Evolutionary conservation across 371 early-diverging fungal genomes (phyloP), one percentile per base, ranked within the genome.

Genomic region (Actinomortierella ambigua): DNA sequence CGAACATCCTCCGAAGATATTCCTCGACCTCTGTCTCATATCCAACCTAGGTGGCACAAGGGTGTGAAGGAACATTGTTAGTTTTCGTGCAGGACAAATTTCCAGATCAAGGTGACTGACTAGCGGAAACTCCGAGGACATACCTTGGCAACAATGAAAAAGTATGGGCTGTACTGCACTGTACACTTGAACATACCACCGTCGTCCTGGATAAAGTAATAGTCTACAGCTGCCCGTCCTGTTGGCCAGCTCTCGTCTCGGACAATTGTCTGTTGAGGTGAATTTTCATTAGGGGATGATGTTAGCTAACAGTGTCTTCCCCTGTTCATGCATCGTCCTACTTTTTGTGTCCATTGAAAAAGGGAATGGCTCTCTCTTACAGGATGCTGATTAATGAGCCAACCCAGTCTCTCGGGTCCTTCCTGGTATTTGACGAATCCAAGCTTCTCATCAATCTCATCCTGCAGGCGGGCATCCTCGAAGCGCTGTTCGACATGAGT

Each of bases 311-410:
- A n/a, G n/a, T n/a, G n/a, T n/a, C n/a, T n/a, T n/a, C n/a, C n/a
- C n/a, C n/a, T n/a, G n/a, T n/a, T n/a, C n/a, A n/a, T n/a, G n/a
- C n/a, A n/a, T n/a, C n/a, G n/a, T n/a, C n/a, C n/a, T n/a, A 39
- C 34, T 28, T 9, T 8, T 26, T 40, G 43, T 29, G 22, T 22
- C 18, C 34, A 26, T 17, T 39, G 5, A 28, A 53, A 28, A 47
- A 46, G 27, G 11, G 8, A 59, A n/a, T n/a, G n/a, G 9, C 0
- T 50, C 28, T 27, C 28, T 7, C 81, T 57, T 83, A 93, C 93
- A 61, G 93, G 83, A 53, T 95, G 93, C 87, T 97, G 95, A 77
- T 98, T 98, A 28, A 96, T 86, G 48, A 98, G 81, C 98, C 98
- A 98, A 1, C 99, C 99, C 17, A 96, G 76, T 29, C 85, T 85